A percentile compares a stretch with the other conserved stretches of the same genome.
Evolutionary conservation across 1,284 basidiomycete genomes (phyloP).

Genomic region (Wallemia ichthyophaga): DNA sequence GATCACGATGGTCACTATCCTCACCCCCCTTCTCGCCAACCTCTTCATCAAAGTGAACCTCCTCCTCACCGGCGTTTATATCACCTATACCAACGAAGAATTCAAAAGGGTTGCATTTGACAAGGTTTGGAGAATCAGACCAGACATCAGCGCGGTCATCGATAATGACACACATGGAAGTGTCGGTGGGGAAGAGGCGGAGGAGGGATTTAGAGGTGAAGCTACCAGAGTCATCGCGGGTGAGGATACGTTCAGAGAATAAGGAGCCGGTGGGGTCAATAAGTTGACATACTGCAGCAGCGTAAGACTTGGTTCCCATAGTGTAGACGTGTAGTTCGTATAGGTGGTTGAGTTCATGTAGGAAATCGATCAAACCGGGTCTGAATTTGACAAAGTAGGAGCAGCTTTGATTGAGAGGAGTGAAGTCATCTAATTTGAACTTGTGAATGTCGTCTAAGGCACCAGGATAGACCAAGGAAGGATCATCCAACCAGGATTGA

Average conservation of each 20-base stretch:
- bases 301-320: slow-evolving; percentile 92
- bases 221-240: slow-evolving; percentile 80
- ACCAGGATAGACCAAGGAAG: slow-evolving; percentile 60
- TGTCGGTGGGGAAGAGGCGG: slow-evolving; percentile 77
- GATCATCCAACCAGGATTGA: slow-evolving; percentile 60
- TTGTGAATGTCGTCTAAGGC: slow-evolving; percentile 51
- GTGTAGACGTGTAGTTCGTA: slow-evolving; percentile 99
- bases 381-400: slow-evolving; percentile 97
- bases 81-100: slow-evolving; percentile 98
- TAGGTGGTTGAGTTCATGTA: slow-evolving; percentile 35
- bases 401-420: slow-evolving; percentile 24
- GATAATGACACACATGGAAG: slow-evolving; percentile 95
- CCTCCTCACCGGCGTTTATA: slow-evolving; percentile 82
- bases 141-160: slow-evolving; percentile 95
- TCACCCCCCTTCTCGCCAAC: slow-evolving; percentile 25
- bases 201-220: slow-evolving; percentile 69
- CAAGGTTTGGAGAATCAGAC: slow-evolving; percentile 65
- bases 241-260: slow-evolving; percentile 65
- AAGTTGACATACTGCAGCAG: slow-evolving; percentile 71
- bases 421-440: slow-evolving; percentile 58
- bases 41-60: no score
- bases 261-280: slow-evolving; percentile 65
- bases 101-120: slow-evolving; percentile 89
- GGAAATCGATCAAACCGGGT: slow-evolving; percentile 56
- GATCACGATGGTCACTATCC: slow-evolving; percentile 24